Conservation (phyloP, 2,329 filamentous ascomycete species). For the Magnaporthiopsis incrustans region DNA sequence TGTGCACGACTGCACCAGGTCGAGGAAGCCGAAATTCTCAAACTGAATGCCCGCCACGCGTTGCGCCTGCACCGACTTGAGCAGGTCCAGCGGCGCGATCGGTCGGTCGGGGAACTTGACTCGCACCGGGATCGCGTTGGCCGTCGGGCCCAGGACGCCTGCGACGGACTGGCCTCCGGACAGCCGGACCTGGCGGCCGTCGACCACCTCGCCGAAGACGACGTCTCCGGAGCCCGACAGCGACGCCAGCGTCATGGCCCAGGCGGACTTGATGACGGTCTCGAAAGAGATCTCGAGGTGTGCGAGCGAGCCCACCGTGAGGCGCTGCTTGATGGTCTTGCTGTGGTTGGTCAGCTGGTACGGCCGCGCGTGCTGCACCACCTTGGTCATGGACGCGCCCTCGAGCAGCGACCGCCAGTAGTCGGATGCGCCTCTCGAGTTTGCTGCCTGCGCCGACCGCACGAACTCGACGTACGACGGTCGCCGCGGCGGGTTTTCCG, state of each 20-base stretch:
- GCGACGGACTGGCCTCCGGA: slow-evolving; percentile 46
- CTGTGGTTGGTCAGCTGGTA: slow-evolving; percentile 28
- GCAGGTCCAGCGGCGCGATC: slow-evolving; percentile 39
- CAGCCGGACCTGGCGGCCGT: slow-evolving; percentile 36
- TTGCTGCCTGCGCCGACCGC: slow-evolving; percentile 29
- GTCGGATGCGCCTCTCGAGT: slow-evolving; percentile 28
- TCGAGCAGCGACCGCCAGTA: slow-evolving; percentile 39
- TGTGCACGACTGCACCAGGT: slow-evolving; percentile 46
- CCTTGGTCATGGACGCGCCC: slow-evolving; percentile 37
- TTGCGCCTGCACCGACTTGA: slow-evolving; percentile 41
- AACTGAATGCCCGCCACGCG: slow-evolving; percentile 37
- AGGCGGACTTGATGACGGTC: slow-evolving; percentile 48
- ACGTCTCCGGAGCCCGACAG: slow-evolving; percentile 41
- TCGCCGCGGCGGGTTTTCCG: slow-evolving; percentile 22
- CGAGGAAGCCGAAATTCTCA: slow-evolving; percentile 41
- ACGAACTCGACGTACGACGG: slow-evolving; percentile 42
- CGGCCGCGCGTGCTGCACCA: slow-evolving; percentile 34
- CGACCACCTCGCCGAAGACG: slow-evolving; percentile 47
- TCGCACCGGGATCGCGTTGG: slow-evolving; percentile 41
- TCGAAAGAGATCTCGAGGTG: slow-evolving; percentile 40
- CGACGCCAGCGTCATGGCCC: slow-evolving; percentile 46
- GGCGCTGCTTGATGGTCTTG: slow-evolving; percentile 31
- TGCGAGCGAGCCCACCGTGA: slow-evolving; percentile 31
- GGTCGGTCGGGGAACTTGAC: slow-evolving; percentile 35
- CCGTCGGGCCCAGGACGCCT: slow-evolving; percentile 37